Evolutionary conservation across 345 rosid species (phyloP).

Genomic region (Boechera divaricarpa): DNA sequence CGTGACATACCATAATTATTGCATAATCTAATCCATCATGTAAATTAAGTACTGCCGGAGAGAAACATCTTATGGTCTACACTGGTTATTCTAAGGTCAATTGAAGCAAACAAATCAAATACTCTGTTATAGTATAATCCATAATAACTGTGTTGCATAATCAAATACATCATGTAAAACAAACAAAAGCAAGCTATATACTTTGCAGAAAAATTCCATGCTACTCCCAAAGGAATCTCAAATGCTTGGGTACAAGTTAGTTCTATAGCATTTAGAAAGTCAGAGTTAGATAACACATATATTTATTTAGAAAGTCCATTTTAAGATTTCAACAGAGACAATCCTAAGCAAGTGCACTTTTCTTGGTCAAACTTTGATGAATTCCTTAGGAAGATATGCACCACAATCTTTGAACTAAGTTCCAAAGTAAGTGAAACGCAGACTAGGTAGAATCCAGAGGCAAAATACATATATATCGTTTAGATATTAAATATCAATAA

Average conservation of each 20-base stretch:
- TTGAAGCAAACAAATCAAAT: neutral
- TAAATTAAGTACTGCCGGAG: neutral
- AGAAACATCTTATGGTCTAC: neutral
- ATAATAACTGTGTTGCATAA: no score
- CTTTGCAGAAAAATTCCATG: neutral
- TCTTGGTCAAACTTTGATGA: slow-evolving; percentile 1
- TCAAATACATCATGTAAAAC: neutral
- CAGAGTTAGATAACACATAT: neutral
- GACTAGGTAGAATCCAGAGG: neutral
- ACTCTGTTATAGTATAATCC: neutral
- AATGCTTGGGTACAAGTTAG: neutral
- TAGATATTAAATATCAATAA: no score
- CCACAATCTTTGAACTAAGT: neutral
- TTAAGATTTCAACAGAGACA: neutral
- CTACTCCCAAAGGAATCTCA: neutral
- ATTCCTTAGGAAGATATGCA: no score
- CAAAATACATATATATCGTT: neutral
- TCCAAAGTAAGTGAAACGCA: neutral
- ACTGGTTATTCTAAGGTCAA: neutral
- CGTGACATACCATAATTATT: neutral
- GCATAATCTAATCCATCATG: neutral
- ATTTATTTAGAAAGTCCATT: neutral
- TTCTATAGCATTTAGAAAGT: neutral
- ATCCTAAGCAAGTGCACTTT: neutral
- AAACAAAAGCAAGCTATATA: neutral